Percentiles rank a stretch among this genome's conserved stretches.
Evolutionary conservation across 1,284 basidiomycete genomes (phyloP).

Genomic region (Cutaneotrichosporon sp.): DNA sequence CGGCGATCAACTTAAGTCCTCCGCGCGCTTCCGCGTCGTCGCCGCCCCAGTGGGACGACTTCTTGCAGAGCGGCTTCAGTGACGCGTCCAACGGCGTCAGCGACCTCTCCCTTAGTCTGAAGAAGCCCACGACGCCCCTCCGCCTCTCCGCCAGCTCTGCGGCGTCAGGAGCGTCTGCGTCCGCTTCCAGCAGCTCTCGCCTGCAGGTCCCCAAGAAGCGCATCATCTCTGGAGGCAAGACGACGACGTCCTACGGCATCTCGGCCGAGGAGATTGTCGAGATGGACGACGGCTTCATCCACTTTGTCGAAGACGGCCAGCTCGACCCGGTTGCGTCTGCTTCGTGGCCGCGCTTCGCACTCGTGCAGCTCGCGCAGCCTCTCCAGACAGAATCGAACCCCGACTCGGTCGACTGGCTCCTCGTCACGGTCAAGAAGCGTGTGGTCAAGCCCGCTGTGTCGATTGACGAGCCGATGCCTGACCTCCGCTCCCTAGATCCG

Average conservation of each 20-base stretch:
- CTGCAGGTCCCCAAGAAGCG: slow-evolving; percentile 15
- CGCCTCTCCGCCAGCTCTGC: not conserved
- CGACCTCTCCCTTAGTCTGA: slow-evolving; percentile 21
- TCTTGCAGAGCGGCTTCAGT: slow-evolving; percentile 29
- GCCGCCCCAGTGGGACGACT: slow-evolving; percentile 28
- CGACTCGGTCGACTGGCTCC: slow-evolving; percentile 35
- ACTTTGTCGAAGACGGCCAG: slow-evolving; percentile 43
- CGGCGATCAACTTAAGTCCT: slow-evolving; percentile 16
- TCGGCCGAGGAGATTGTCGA: slow-evolving; percentile 32
- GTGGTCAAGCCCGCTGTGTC: slow-evolving; percentile 7
- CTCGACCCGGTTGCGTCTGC: slow-evolving; percentile 27
- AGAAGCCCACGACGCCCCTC: slow-evolving; percentile 7
- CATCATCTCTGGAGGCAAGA: slow-evolving; percentile 7
- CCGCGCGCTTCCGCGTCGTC: not conserved
- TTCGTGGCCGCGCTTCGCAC: slow-evolving; percentile 40
- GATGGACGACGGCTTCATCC: slow-evolving; percentile 42
- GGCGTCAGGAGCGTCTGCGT: not conserved
- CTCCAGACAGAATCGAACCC: not conserved
- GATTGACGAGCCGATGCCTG: slow-evolving; percentile 14
- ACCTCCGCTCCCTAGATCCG: slow-evolving; percentile 14
- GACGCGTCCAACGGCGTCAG: slow-evolving; percentile 19
- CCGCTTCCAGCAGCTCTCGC: not conserved
- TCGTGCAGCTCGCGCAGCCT: slow-evolving; percentile 33
- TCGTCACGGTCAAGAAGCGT: slow-evolving; percentile 37
- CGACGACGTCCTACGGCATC: slow-evolving; percentile 15